Base-by-base conservation (phyloP, 257 asterid genomes). In the Solanum arcanum region DNA sequence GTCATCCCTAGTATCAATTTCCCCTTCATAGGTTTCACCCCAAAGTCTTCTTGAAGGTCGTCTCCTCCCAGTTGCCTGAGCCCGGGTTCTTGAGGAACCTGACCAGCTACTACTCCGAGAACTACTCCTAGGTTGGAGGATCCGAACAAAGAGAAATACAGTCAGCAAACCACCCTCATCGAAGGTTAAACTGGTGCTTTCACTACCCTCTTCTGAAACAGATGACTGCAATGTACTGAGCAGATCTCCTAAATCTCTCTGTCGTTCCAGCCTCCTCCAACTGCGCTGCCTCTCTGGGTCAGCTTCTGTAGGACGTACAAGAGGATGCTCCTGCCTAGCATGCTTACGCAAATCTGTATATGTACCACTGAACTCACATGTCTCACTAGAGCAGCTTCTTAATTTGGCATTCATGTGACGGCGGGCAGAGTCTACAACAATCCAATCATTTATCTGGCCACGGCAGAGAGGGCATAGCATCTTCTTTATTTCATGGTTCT, bases 251-350 rank as follows among this genome's bases (percentile, higher is more conserved):
- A 93, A 82, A 88, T 96, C 98, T 87, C 96, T 92, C 93, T 95
- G 98, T 86, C 94, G 92, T 86, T 96, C 99, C 87, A 94, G 83
- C 86, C 95, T 94, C 88, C 95, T 87, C 99, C 99, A 96, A 88
- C 89, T 92, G 27, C 92, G 93, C 93, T 93, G 94, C 93, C 98
- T 94, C 90, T 93, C 98, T 0, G 98, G 98, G 87, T 95, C 99
- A 13, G 96, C 91, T 12, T 92, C 95, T 18, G 95, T 86, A 13
- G 99, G 99, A 91, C 96, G 93, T 83, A 87, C 98, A 18, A 89
- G 91, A 23, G 99, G 98, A 82, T 96, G 99, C 35, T 90, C 92
- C 83, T 82, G 89, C 87, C 98, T 93, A 14, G 99, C 99, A 37
- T 96, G 99, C 93, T 91, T 94, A 84, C 98, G 89, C 81, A 96